These are phyloP conservation scores for Batkoa obscura DNA, from an alignment of 371 early-diverging fungal genomes.

Conservation along the genomic window DNA sequence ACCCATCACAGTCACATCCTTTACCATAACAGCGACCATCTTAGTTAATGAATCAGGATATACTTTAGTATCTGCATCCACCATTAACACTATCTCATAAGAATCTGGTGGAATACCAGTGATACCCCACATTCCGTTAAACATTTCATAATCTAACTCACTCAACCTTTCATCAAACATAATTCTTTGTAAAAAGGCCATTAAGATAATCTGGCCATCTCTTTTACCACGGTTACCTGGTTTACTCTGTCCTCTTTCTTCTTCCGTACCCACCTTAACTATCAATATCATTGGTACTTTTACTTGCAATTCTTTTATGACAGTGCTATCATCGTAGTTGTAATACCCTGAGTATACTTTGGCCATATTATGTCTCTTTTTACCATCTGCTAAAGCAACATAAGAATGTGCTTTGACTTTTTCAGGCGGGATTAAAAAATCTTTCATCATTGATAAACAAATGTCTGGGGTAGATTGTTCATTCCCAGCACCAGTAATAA, in stretches of 20 bases:
- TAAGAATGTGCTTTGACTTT: slow-evolving; percentile 54
- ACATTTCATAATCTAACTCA: slow-evolving; percentile 84
- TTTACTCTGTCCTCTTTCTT: slow-evolving; percentile 40
- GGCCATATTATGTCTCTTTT: slow-evolving; percentile 88
- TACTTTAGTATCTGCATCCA: slow-evolving; percentile 91
- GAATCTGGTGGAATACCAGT: slow-evolving; percentile 61
- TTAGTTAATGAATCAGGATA: slow-evolving; percentile 51
- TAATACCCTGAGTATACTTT: slow-evolving; percentile 82
- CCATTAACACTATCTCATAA: slow-evolving; percentile 85
- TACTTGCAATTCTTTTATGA: slow-evolving; percentile 23
- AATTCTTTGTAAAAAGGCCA: slow-evolving; percentile 88
- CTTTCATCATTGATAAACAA: slow-evolving; percentile 64
- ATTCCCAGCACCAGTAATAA: slow-evolving; percentile 63
- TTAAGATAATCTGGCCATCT: slow-evolving; percentile 94
- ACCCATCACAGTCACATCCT: slow-evolving; percentile 56
- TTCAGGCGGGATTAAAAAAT: slow-evolving; percentile 39
- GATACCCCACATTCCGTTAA: slow-evolving; percentile 63
- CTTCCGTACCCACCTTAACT: slow-evolving; percentile 80
- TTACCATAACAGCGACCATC: slow-evolving; percentile 48
- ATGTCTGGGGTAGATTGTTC: slow-evolving; percentile 56
- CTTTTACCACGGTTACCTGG: slow-evolving; percentile 96
- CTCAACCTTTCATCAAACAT: slow-evolving; percentile 92
- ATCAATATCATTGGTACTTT: slow-evolving; percentile 74
- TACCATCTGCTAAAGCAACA: slow-evolving; percentile 84
- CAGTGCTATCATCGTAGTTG: slow-evolving; percentile 33